Evolutionary conservation across 2,329 filamentous ascomycete species (phyloP), one percentile per base, ranked within the genome.

Genomic region (Rasamsonia emersonii): DNA sequence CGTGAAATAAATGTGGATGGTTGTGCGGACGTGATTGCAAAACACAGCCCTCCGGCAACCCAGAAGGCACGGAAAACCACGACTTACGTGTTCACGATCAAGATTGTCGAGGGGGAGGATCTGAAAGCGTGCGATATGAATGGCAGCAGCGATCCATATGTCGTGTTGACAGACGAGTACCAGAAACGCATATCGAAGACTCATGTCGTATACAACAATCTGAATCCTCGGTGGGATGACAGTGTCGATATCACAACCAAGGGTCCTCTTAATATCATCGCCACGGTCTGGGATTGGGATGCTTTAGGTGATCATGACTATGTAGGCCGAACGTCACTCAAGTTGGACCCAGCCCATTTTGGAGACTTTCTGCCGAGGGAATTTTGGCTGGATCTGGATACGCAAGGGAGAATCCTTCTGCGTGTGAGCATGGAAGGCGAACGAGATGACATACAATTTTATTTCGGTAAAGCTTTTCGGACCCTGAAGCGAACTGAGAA

Each of bases 391-490:
- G 89, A 96, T 53, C 73, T 98, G 28, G 91, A 98, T 56, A 94
- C 89, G 0, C 91, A 98, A 58, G 91, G 91, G 5, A 75, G 89
- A 30, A 62, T 98, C 18, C 63, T 98, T 36, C 74, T 98, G 32
- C 76, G 89, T 41, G 86, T 98, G 32, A 95, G 86, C 54, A 98
- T 98, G 91, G 91, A 98, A 62, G 91, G 91, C 31, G 91, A 98
- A 62, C 76, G 91, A 41, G 91, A 98, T 54, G 91, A 98, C 54
- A 98, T 98, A 37, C 85, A 95, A 50, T 98, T 98, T 59, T 89
- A 95, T 53, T 96, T 96, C 59, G 91, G 88, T 47, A 96, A 95
- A 61, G 84, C 91, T 16, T 98, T 98, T 65, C 76, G 91, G 28
- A 86, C 89, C 38, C 69, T 98, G 46, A 96, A 96, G 68, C 77